These are phyloP conservation scores for Fusarium siculi DNA, from an alignment of 2,329 filamentous ascomycete species.

Conservation along the genomic window DNA sequence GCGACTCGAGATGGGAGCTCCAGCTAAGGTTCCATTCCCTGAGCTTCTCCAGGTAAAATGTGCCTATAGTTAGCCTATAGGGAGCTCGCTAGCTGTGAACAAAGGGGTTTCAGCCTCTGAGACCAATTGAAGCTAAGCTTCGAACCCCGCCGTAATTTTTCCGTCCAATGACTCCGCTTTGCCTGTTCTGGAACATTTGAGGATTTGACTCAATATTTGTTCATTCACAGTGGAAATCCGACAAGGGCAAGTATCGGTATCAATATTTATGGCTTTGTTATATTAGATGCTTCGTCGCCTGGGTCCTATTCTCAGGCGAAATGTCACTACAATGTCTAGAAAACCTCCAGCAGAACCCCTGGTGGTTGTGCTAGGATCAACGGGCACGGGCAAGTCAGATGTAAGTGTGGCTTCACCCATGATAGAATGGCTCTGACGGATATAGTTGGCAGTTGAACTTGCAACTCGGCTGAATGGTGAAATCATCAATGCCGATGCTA, in stretches of 20 bases:
- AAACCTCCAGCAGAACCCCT: constrained; percentile 66
- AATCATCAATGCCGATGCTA: constrained; percentile 96
- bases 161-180: constrained; percentile 23
- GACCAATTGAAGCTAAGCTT: constrained; percentile 16
- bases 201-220: constrained; percentile 12
- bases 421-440: constrained; percentile 1
- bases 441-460: constrained; percentile 86
- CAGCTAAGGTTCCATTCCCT: constrained; percentile 17
- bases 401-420: constrained; percentile 57
- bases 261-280: not conserved
- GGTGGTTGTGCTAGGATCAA: constrained; percentile 86
- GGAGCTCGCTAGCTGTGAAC: constrained; percentile 9
- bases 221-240: not conserved
- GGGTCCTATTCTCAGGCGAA: constrained; percentile 43
- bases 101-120: constrained; percentile 34
- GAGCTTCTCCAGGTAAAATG: constrained; percentile 27
- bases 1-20: constrained; percentile 5
- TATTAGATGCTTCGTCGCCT: constrained; percentile 45
- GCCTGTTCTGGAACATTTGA: constrained; percentile 30
- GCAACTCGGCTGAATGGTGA: constrained; percentile 88
- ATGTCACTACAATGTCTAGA: constrained; percentile 55
- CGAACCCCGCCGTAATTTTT: constrained; percentile 33
- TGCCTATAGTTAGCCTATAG: not conserved
- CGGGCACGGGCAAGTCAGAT: constrained; percentile 93
- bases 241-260: not conserved